Conservation (phyloP, 2,329 filamentous ascomycete genomes). For the Falciphora oryzae region DNA sequence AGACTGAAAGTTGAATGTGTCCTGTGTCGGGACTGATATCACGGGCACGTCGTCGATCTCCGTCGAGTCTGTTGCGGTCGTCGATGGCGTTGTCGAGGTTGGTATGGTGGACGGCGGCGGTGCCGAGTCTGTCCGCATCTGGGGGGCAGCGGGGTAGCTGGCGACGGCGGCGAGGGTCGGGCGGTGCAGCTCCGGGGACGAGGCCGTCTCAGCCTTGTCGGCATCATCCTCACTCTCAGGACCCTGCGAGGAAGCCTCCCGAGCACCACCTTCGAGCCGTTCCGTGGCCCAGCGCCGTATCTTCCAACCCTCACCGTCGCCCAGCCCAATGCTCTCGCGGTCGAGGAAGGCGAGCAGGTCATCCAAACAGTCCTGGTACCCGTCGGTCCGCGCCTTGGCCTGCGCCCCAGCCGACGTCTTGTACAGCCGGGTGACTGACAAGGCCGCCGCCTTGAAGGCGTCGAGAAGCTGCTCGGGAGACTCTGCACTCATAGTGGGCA, state of each 20-base stretch:
- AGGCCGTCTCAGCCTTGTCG: conserved; percentile 54
- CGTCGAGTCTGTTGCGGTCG: conserved; percentile 12
- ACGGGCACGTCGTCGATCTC: conserved; percentile 18
- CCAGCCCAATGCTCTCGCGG: conserved; percentile 69
- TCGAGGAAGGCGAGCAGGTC: conserved; percentile 84
- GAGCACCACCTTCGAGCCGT: conserved; percentile 58
- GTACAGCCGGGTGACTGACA: conserved; percentile 94
- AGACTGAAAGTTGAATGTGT: conserved; percentile 66
- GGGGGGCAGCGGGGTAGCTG: conserved; percentile 15
- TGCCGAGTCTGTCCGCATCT: conserved; percentile 31
- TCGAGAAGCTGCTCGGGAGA: conserved; percentile 67
- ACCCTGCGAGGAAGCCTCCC: conserved; percentile 22
- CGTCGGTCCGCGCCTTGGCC: conserved; percentile 67
- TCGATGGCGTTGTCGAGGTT: conserved; percentile 11
- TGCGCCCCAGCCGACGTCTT: conserved; percentile 81
- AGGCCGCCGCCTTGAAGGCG: conserved; percentile 84
- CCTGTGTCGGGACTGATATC: conserved; percentile 48
- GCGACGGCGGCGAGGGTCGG: conserved; percentile 24
- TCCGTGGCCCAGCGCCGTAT: conserved; percentile 63
- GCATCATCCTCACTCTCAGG: conserved; percentile 51
- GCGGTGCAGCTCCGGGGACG: conserved; percentile 53
- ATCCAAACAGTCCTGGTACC: conserved; percentile 91
- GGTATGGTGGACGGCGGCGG: conserved; percentile 21
- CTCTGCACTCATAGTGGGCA: conserved; percentile 27
- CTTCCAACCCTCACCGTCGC: conserved; percentile 68